Base-by-base conservation (phyloP, 2,329 filamentous ascomycete genomes). In the Penicillium sp. region DNA sequence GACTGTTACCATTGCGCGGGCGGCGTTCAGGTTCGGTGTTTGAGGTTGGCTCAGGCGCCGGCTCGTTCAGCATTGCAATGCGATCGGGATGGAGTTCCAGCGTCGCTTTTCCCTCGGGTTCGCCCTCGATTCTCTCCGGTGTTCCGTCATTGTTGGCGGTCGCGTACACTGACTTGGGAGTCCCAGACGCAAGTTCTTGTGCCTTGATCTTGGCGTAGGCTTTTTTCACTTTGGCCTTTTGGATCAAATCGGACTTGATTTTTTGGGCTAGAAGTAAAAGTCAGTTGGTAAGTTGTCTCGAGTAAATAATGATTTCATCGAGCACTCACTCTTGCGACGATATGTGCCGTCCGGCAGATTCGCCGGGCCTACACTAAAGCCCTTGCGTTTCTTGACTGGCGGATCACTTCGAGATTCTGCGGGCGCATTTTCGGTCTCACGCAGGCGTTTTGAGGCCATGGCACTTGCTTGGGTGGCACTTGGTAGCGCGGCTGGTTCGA, bases 201-300 rank as follows among this genome's bases (percentile, higher is more conserved):
- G 79, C 80, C 65, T 89, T 90, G 48, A 95, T 71, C 65, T 95
- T 95, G 47, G 84, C 84, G 60, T 95, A 95, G 28, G 84, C 78
- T 65, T 95, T 94, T 67, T 90, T 92, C 46, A 95, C 74, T 66
- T 95, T 95, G 44, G 89, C 88, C 63, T 92, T 93, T 64, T 88
- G 79, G 55, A 96, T 95, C 39, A 95, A 71, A 50, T 85, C 79
- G 49, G 83, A 76, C 66, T 96, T 96, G 58, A 95, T 92, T 65
- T 90, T 90, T 64, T 85, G 80, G 41, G 85, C 85, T 90, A 55
- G 27, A 23, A 30, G 16, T 13, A 39, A 35, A 29, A 11, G 15
- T 14, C 7, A 17, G 9, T 9, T 4, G 13, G 8, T 14, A 9
- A 12, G 14, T 6, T 13, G 4, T 5, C 11, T 20, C 11, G 9